A percentile compares a stretch with the other conserved stretches of the same genome.
phyloP scores from a whole-genome alignment of 2,329 filamentous ascomycete genomes.

The Aureobasidium sp. region DNA sequence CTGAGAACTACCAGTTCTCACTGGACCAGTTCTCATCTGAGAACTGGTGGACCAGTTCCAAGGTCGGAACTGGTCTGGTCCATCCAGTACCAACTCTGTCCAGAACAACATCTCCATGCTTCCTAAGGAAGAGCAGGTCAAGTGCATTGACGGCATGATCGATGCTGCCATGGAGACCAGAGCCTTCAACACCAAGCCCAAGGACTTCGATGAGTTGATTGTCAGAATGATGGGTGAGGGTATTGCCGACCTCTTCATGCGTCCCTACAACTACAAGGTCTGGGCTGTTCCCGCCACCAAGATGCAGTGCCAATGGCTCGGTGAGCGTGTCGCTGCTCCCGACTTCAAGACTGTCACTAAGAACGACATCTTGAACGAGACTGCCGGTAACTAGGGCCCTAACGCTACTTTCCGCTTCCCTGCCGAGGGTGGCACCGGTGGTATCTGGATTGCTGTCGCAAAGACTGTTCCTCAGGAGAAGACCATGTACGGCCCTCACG shows the following conservation, averaged over 20 bases:
- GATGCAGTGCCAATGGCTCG: slow-evolving; percentile 99
- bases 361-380: slow-evolving; percentile 94
- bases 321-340: slow-evolving; percentile 94
- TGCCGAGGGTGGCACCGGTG: slow-evolving; percentile 87
- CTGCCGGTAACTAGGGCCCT: slow-evolving; percentile 94
- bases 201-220: slow-evolving; percentile 98
- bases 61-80: too few relatives aligned
- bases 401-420: slow-evolving; percentile 99
- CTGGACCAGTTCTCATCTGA: too few relatives aligned
- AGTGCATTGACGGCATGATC: slow-evolving; percentile 90
- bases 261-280: slow-evolving; percentile 99
- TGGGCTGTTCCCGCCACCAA: slow-evolving; percentile 98
- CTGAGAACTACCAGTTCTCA: too few relatives aligned
- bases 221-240: slow-evolving; percentile 82
- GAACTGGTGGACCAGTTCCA: too few relatives aligned
- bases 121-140: slow-evolving; percentile 93
- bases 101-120: slow-evolving; percentile 99
- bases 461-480: slow-evolving; percentile 89
- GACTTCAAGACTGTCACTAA: slow-evolving; percentile 88
- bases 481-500: slow-evolving; percentile 78
- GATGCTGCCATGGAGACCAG: slow-evolving; percentile 83
- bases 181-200: slow-evolving; percentile 82
- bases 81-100: slow-evolving; percentile 68
- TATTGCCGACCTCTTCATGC: slow-evolving; percentile 94
- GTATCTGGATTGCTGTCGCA: slow-evolving; percentile 97